Evolutionary conservation across 176 grass and related monocot genomes (phyloP), one percentile per base, ranked within the genome.

Genomic region (Cenchrus fungigraminus): DNA sequence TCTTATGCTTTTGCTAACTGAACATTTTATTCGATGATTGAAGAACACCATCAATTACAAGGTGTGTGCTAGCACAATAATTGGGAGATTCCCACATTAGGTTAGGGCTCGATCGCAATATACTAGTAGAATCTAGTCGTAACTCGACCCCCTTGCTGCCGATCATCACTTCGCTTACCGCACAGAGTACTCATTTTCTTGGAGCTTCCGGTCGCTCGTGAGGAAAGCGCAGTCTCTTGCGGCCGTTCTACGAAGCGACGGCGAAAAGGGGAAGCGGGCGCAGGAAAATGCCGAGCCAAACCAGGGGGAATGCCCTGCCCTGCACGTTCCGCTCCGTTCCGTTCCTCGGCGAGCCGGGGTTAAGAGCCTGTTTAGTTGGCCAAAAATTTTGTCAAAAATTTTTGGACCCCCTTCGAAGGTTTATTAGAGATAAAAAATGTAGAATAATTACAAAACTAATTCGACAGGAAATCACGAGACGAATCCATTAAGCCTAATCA

Each of bases 181-280:
- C n/a, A 12, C 3, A n/a, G 59, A 11, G 7, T 11, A 13, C 16
- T 19, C 57, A 60, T 22, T n/a, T 59, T 60, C 8, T 5, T 10
- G 7, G 57, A n/a, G 57, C 3, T 4, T 40, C 37, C 37, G 37
- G 37, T 4, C 37, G 37, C 2, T 3, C 45, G 1, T 9, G 40
- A 59, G 50, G 57, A 59, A 6, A 15, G 17, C 20, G 55, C 17
- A 7, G 25, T 51, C 50, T 58, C 8, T 53, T 42, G 65, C 47
- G 34, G 14, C 53, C 8, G 69, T 77, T 54, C 46, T 0, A 71
- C 32, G 81, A 79, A 89, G 37, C 10, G 28, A 84, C 68, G 40
- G 50, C 75, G 81, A 84, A 88, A 84, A 49, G 12, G 59, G 22
- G 2, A 28, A 81, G 75, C 66, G 42, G 46, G 65, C 16, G 65